phyloP scores from a whole-genome alignment of 495 filamentous ascomycete species.

The Penicillium waksmanii region DNA sequence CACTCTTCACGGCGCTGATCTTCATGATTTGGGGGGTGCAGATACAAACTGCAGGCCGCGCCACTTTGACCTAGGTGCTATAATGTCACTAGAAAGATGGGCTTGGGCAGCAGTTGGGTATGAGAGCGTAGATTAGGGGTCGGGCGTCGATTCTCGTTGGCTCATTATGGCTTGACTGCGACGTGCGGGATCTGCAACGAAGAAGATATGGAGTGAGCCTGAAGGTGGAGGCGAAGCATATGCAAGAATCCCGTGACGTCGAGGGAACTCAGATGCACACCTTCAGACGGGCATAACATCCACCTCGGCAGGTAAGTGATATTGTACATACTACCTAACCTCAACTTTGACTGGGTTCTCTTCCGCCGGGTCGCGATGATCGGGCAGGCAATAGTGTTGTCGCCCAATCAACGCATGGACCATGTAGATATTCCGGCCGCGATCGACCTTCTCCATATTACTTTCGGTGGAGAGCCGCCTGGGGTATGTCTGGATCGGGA shows the following conservation, averaged over 20 bases:
- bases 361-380: slow-evolving; percentile 17
- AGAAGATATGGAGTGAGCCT: slow-evolving; percentile 19
- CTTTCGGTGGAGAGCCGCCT: slow-evolving; percentile 17
- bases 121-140: slow-evolving; percentile 18
- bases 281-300: background rate
- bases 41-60: slow-evolving; percentile 7
- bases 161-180: slow-evolving; percentile 20
- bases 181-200: slow-evolving; percentile 27
- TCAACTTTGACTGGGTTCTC: slow-evolving; percentile 1
- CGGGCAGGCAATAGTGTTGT: slow-evolving; percentile 18
- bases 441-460: slow-evolving; percentile 16
- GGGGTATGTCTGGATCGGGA: slow-evolving; percentile 9
- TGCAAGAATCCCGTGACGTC: slow-evolving; percentile 23
- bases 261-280: background rate
- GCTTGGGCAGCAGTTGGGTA: slow-evolving; percentile 46
- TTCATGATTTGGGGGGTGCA: slow-evolving; percentile 14
- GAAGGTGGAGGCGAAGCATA: slow-evolving; percentile 26
- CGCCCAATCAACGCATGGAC: slow-evolving; percentile 33
- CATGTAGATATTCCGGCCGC: slow-evolving; percentile 15
- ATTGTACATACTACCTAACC: background rate
- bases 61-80: slow-evolving; percentile 24
- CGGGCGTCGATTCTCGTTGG: slow-evolving; percentile 19
- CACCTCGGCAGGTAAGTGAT: background rate
- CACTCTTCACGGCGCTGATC: slow-evolving; percentile 21
- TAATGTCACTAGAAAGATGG: slow-evolving; percentile 5